Evolutionary conservation across 2,329 filamentous ascomycete species (phyloP).

Genomic region (Microdochium bolleyi): DNA sequence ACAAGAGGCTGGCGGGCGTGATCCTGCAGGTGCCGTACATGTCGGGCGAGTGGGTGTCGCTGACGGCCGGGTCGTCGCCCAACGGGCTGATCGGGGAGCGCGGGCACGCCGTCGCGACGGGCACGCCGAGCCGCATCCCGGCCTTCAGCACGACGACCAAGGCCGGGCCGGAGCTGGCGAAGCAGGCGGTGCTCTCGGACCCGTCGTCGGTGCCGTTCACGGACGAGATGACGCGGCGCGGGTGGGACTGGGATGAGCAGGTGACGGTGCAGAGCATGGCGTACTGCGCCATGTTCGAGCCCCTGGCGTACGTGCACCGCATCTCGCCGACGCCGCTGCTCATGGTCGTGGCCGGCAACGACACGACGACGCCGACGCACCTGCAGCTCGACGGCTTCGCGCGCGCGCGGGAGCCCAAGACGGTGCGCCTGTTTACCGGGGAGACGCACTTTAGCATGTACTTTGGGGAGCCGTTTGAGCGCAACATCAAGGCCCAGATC

Average conservation of each 20-base stretch:
- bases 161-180: not conserved
- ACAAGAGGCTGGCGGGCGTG: conserved; percentile 6
- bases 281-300: conserved; percentile 2
- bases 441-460: conserved; percentile 5
- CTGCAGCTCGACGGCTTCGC: conserved; percentile 6
- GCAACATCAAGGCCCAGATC: not conserved
- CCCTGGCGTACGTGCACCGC: conserved; percentile 5
- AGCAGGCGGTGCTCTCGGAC: not conserved
- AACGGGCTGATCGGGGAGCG: not conserved
- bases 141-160: not conserved
- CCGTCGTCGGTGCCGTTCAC: not conserved
- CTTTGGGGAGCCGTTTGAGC: conserved; percentile 1
- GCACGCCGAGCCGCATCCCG: not conserved
- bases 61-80: not conserved
- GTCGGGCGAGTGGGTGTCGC: conserved; percentile 5
- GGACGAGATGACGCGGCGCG: not conserved
- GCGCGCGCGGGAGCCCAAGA: conserved; percentile 5
- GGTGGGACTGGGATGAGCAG: not conserved
- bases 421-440: conserved; percentile 2
- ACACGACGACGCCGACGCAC: not conserved
- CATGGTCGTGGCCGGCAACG: conserved; percentile 6
- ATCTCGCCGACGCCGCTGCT: conserved; percentile 8
- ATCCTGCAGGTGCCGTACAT: conserved; percentile 6
- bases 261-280: not conserved
- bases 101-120: not conserved